Base-by-base conservation (phyloP, 257 asterid genomes). In the Rehmannia glutinosa region DNA sequence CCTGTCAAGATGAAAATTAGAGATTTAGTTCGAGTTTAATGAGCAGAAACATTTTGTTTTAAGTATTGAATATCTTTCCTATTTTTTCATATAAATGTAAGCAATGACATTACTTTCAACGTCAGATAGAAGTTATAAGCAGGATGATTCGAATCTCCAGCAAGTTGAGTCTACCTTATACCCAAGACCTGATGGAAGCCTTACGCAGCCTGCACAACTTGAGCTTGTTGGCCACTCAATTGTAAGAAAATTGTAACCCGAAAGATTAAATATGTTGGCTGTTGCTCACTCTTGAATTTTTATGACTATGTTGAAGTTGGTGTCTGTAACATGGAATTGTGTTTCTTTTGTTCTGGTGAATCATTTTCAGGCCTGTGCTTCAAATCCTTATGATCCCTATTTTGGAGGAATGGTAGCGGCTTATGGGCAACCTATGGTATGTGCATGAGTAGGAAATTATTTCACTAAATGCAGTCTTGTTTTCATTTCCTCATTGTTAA, bases 161-260 rank as follows among this genome's bases (percentile, higher is more conserved):
- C 81, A 68, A 36, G 79, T 73, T 67, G 79, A 76, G 20, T 54
- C 84, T 25, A 59, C 62, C 60, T 19, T 82, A 56, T 78, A 76
- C 65, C 81, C 78, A 24, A 62, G 72, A 70, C 69, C 73, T 73
- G 85, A 70, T 71, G 84, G 72, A 64, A 75, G 72, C 74, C 62
- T 82, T 53, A 53, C 80, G 20, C 95, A 78, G 61, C 77, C 87
- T 8, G 78, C 81, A 32, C 96, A 78, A 46, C 76, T 77, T 70
- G 92, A 82, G 65, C 82, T 89, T 38, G 81, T 79, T 64, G 88
- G 87, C 33, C 95, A 86, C 70, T 81, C 96, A 60, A 77, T 84
- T 62, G 95, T 89, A 66, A 81, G 92, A 69, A 49, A 32, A 32
- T 57, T 28, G 33, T 27, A 39, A 5, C n/a, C 17, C 3, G 39